Base-by-base conservation (phyloP, 306 rosid species). In the Rosa rugosa region DNA sequence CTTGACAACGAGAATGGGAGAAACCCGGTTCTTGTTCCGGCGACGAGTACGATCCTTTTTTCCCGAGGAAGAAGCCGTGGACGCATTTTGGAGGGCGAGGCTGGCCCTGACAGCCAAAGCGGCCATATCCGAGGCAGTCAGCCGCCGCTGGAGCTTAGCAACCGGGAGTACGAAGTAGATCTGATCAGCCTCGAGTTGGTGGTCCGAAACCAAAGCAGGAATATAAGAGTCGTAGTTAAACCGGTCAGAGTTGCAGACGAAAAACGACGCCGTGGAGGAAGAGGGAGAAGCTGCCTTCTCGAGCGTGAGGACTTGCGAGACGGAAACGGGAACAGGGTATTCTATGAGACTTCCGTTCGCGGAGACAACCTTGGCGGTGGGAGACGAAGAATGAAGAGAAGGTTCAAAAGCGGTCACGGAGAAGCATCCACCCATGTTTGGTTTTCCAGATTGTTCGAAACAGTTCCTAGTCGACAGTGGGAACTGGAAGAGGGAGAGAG, bases 71-170 rank as follows among this genome's bases (percentile, higher is more conserved):
- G 44, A 11, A 3, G 31, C 46, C 11, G 46, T 7, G 46, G 46
- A 44, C 46, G 46, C 42, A 16, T 75, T 71, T 27, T 85, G 80
- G 60, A 88, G 73, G 60, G 91, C 89, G 13, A 74, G n/a, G 74
- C 54, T 81, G 80, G 91, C 91, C 80, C 86, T 86, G 66, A 88
- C 83, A 0, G 91, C 91, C 20, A 88, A 79, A 41, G 89, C 72
- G 11, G 89, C 89, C 91, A 88, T 88, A 18, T 86, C 86, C 1
- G 89, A 27, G 2, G 91, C 85, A 1, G 80, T 71, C 62, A 88
- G 64, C 1, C 78, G 80, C 1, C 27, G 50, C 36, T 71, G 60
- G 44, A 82, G 80, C 49, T 46, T 82, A 2, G 89, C 80, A 0
- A 34, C 5, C 0, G 84, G 85, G n/a, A 88, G 88, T 12, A 86